These are phyloP conservation scores for Nakazawaea laoshanensis DNA, from an alignment of 805 yeast species.

Conservation along the genomic window DNA sequence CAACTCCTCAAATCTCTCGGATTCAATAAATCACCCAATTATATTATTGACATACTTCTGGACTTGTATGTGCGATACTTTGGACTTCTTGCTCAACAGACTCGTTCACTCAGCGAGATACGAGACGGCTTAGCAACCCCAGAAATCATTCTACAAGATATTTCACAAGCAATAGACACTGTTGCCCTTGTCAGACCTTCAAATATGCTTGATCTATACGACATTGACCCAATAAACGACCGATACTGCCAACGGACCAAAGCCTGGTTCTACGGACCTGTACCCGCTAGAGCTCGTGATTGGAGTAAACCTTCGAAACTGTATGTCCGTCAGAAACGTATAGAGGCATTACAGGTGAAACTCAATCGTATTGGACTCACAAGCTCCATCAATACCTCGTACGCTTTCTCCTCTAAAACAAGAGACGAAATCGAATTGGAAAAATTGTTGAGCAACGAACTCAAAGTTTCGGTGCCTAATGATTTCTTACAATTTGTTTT, in stretches of 20 bases:
- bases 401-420: conserved; percentile 5
- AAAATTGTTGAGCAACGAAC: conserved; percentile 8
- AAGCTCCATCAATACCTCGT: conserved; percentile 1
- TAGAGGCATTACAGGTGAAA: conserved; percentile 19
- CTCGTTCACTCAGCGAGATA: conserved; percentile 39
- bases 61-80: conserved; percentile 67
- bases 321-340: conserved; percentile 15
- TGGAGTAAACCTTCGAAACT: conserved; percentile 22
- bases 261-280: conserved; percentile 45
- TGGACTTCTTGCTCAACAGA: conserved; percentile 39
- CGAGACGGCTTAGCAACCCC: conserved; percentile 30
- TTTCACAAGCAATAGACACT: conserved; percentile 61
- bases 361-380: conserved; percentile 16
- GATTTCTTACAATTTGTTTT: conserved; percentile 9
- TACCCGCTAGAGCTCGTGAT: conserved; percentile 34
- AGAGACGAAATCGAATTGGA: conserved; percentile 11
- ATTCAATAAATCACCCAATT: conserved; percentile 69
- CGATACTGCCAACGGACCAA: conserved; percentile 42
- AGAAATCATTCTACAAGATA: conserved; percentile 50
- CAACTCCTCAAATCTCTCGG: conserved; percentile 74
- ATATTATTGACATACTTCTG: conserved; percentile 65
- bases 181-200: conserved; percentile 56
- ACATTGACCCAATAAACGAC: conserved; percentile 33
- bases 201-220: conserved; percentile 44
- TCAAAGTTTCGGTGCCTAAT: conserved; percentile 4